These are phyloP conservation scores for Inga laurina DNA, from an alignment of 306 rosid species.

Conservation along the genomic window DNA sequence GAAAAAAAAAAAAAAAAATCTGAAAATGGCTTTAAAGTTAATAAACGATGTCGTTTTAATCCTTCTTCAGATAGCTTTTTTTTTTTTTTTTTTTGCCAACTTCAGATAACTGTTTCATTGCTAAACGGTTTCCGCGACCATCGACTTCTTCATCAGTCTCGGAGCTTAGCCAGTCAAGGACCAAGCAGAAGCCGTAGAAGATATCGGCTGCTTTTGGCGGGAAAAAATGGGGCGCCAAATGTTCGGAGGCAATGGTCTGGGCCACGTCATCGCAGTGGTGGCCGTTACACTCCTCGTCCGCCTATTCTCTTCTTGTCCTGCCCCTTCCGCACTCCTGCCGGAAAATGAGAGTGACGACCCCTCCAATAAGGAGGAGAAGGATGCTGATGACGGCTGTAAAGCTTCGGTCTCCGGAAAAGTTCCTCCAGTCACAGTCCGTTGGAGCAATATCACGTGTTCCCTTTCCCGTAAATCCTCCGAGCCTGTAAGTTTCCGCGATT, in stretches of 20 bases:
- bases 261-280: conserved; percentile 68
- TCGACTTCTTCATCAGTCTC: neutral
- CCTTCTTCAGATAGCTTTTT: neutral
- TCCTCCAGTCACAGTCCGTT: conserved; percentile 71
- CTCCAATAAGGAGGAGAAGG: conserved; percentile 34
- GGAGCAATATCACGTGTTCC: conserved; percentile 78
- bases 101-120: neutral
- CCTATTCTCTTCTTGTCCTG: conserved; percentile 67
- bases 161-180: neutral
- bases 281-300: conserved; percentile 75
- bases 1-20: neutral
- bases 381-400: conserved; percentile 27
- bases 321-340: conserved; percentile 68
- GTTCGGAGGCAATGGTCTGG: conserved; percentile 66
- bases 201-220: conserved; percentile 65
- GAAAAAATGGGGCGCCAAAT: conserved; percentile 50
- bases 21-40: neutral
- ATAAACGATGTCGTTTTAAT: neutral
- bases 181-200: neutral
- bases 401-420: conserved; percentile 41
- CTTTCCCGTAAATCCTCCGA: conserved; percentile 64
- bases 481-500: conserved; percentile 50
- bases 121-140: neutral
- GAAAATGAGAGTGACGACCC: conserved; percentile 43
- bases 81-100: too few relatives aligned